These are phyloP conservation scores for Stachybotrys chlorohalonatus DNA, from an alignment of 2,329 filamentous ascomycete genomes.

Conservation along the genomic window DNA sequence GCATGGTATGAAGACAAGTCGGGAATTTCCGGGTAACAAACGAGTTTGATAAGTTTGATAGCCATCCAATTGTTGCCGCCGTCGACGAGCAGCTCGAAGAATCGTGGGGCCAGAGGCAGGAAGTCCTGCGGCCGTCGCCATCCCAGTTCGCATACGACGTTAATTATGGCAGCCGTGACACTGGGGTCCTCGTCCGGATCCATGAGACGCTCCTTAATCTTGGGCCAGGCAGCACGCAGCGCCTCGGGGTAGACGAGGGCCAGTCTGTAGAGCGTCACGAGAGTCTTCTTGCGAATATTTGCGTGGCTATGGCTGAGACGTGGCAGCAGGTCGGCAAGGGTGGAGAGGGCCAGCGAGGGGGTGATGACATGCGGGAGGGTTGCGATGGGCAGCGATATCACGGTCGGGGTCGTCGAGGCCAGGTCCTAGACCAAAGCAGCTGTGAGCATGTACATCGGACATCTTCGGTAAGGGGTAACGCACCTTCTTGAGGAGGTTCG, in stretches of 20 bases:
- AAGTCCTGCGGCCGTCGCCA: slow-evolving; percentile 94
- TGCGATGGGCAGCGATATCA: slow-evolving; percentile 76
- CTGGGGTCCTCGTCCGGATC: slow-evolving; percentile 84
- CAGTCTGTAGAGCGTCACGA: slow-evolving; percentile 87
- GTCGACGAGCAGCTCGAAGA: slow-evolving; percentile 88
- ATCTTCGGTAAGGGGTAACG: not conserved
- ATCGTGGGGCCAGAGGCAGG: slow-evolving; percentile 75
- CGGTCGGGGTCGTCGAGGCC: slow-evolving; percentile 59
- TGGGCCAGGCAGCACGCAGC: slow-evolving; percentile 86
- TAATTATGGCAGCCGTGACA: slow-evolving; percentile 92
- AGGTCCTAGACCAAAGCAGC: slow-evolving; percentile 45
- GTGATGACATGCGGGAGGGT: slow-evolving; percentile 95
- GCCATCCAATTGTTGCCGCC: slow-evolving; percentile 99
- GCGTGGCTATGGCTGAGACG: slow-evolving; percentile 80
- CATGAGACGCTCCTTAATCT: slow-evolving; percentile 89
- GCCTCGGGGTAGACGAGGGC: slow-evolving; percentile 96
- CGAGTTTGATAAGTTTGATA: slow-evolving; percentile 96
- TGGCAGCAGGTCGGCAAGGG: slow-evolving; percentile 78
- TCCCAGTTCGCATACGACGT: slow-evolving; percentile 91
- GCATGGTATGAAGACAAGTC: not conserved
- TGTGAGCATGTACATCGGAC: not conserved
- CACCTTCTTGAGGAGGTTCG: slow-evolving; percentile 92
- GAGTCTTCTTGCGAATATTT: slow-evolving; percentile 86
- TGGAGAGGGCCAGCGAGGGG: slow-evolving; percentile 80
- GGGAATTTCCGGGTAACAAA: slow-evolving; percentile 21